A percentile compares a stretch with the other conserved stretches of the same genome.
Evolutionary conservation across 176 grass and related monocot genomes (phyloP).

Genomic region (Carex scoparia): DNA sequence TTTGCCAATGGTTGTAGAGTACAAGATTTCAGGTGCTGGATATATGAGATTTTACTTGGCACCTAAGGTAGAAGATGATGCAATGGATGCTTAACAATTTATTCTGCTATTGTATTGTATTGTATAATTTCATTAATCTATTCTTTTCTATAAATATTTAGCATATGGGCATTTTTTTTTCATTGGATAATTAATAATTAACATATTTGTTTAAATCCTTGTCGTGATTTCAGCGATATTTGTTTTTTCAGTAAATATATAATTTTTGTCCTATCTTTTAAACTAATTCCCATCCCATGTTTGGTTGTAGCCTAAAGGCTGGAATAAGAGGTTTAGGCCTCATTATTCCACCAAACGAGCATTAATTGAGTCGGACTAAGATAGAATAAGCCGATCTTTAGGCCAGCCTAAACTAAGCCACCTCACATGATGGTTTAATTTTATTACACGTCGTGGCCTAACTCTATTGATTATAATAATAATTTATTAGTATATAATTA

Average conservation of each 20-base stretch:
- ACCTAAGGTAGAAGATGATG: neutral
- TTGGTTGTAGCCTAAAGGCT: too few species aligned
- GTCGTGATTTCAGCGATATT: neutral
- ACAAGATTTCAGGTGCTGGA: constrained; percentile 1
- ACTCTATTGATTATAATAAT: too few species aligned
- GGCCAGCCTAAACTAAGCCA: too few species aligned
- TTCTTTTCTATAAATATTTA: neutral
- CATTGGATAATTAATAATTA: neutral
- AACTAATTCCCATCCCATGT: too few species aligned
- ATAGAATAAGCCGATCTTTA: too few species aligned
- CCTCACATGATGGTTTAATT: too few species aligned
- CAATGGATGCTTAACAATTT: neutral
- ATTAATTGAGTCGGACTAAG: too few species aligned
- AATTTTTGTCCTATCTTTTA: too few species aligned
- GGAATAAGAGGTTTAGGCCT: too few species aligned
- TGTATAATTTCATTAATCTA: neutral
- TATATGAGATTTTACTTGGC: neutral
- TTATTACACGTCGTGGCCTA: too few species aligned
- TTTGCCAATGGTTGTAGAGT: constrained; percentile 29
- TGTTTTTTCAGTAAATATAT: neutral
- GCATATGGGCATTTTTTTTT: neutral
- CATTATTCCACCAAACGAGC: too few species aligned
- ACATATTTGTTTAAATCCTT: neutral
- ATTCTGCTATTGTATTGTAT: neutral
- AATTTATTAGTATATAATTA: too few species aligned